These are phyloP conservation scores for Coffea humblotiana DNA, from an alignment of 305 asterid species.

Conservation along the genomic window DNA sequence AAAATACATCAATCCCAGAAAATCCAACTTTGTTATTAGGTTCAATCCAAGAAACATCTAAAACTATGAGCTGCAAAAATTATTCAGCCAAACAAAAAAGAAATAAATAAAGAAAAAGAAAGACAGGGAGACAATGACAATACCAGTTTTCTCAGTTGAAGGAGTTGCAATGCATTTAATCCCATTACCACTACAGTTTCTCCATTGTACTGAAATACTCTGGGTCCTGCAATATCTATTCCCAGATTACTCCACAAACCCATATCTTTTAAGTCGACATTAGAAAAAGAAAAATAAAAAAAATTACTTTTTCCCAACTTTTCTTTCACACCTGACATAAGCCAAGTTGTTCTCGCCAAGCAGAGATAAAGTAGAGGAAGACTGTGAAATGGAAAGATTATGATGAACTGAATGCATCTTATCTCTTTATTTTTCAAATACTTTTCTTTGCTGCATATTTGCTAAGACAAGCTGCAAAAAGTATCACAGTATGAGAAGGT, in stretches of 20 bases:
- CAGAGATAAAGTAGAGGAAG: constrained; percentile 63
- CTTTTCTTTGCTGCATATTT: neutral
- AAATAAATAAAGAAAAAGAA: neutral
- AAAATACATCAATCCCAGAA: neutral
- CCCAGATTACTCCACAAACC: neutral
- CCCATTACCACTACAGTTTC: constrained; percentile 23
- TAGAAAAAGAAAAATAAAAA: neutral
- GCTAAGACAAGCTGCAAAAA: neutral
- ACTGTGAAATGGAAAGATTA: constrained; percentile 45
- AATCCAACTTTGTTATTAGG: neutral
- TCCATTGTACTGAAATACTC: constrained; percentile 43
- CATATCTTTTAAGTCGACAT: neutral
- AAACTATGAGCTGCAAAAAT: neutral
- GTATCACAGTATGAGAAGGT: no score
- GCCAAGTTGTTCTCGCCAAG: constrained; percentile 47
- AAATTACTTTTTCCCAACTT: neutral
- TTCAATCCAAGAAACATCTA: neutral
- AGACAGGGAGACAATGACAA: neutral
- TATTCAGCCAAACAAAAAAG: no score
- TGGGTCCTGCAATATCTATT: constrained; percentile 39
- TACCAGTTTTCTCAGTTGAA: constrained; percentile 64
- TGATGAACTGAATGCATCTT: constrained; percentile 37
- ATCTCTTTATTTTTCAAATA: no score
- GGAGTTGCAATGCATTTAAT: constrained; percentile 74
- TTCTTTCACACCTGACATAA: constrained; percentile 33